phyloP scores from a whole-genome alignment of 164 flowering plant species.

The Tetrastigma voinierianum region DNA sequence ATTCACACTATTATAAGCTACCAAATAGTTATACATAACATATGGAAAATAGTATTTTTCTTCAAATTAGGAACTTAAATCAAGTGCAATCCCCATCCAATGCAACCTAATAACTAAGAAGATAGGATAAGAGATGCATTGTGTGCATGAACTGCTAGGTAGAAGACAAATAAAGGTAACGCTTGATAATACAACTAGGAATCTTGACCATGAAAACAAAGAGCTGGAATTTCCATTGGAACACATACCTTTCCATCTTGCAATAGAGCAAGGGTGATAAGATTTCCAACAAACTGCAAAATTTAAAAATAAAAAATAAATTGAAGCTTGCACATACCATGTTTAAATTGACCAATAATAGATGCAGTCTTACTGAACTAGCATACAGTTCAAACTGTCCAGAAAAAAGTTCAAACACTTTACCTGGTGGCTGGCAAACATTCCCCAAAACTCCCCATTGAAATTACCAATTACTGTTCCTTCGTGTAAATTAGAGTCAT shows the following conservation, averaged over 20 bases:
- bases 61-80: no score
- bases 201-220: background rate
- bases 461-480: constrained; percentile 83
- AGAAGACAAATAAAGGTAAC: background rate
- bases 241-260: constrained; percentile 55
- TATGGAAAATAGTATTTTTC: no score
- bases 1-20: no score
- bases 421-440: constrained; percentile 91
- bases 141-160: no score
- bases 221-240: constrained; percentile 1
- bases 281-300: constrained; percentile 83
- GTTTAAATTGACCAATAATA: constrained; percentile 1
- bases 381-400: background rate
- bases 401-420: background rate
- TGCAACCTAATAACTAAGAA: no score
- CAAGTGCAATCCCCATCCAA: no score
- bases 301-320: background rate
- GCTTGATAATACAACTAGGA: background rate
- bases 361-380: background rate
- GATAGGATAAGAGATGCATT: no score
- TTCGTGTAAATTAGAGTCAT: constrained; percentile 60
- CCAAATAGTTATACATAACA: no score
- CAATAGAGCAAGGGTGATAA: constrained; percentile 66
- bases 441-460: constrained; percentile 93
- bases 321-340: background rate